Evolutionary conservation across 2,329 filamentous ascomycete species (phyloP).

Genomic region (Plenodomus tracheiphilus): DNA sequence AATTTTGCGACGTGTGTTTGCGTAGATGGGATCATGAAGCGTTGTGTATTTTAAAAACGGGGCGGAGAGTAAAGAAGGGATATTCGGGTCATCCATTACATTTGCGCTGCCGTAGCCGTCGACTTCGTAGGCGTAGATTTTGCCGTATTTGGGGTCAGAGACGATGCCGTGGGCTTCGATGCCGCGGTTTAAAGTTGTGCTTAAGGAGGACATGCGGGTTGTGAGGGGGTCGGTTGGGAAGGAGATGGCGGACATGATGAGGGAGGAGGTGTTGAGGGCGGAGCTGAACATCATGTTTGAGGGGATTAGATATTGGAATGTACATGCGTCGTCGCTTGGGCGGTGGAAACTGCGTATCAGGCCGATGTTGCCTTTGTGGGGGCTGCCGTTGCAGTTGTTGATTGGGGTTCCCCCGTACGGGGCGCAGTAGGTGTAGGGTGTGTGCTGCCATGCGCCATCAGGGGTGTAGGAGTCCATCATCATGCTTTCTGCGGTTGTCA

Average conservation of each 20-base stretch:
- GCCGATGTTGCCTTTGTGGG: conserved; percentile 52
- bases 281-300: conserved; percentile 72
- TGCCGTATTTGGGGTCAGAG: conserved; percentile 35
- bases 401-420: conserved; percentile 48
- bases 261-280: conserved; percentile 59
- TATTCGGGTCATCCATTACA: conserved; percentile 73
- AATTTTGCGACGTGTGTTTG: conserved; percentile 49
- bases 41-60: conserved; percentile 63
- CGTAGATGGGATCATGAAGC: conserved; percentile 46
- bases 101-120: conserved; percentile 54
- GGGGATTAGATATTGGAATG: conserved; percentile 55
- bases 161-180: conserved; percentile 51
- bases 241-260: conserved; percentile 49
- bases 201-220: conserved; percentile 59
- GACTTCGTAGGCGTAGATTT: conserved; percentile 54
- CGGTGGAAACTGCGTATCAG: conserved; percentile 54
- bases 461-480: conserved; percentile 52
- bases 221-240: conserved; percentile 52
- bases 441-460: conserved; percentile 48
- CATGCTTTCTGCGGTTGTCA: conserved; percentile 51
- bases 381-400: conserved; percentile 58
- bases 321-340: conserved; percentile 55
- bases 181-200: conserved; percentile 47
- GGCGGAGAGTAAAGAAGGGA: conserved; percentile 67
- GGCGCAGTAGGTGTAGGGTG: conserved; percentile 53